Evolutionary conservation across 2,329 filamentous ascomycete species (phyloP).

Genomic region (Cytospora schulzeri): DNA sequence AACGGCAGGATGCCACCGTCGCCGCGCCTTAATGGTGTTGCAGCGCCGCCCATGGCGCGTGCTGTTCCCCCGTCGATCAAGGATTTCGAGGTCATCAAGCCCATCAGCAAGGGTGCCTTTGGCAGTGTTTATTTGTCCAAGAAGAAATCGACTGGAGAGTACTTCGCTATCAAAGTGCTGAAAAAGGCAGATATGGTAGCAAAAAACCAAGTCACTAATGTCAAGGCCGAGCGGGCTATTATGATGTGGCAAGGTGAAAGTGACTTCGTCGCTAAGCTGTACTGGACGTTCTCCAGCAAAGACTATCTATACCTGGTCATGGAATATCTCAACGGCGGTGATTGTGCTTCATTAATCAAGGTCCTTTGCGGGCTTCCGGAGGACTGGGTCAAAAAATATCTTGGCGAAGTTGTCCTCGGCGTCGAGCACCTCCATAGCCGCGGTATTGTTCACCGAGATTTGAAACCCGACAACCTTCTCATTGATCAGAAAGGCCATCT

Average conservation of each 20-base stretch:
- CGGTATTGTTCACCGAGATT: constrained; percentile 92
- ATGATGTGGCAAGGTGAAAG: constrained; percentile 99
- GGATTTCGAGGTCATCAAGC: constrained; percentile 99
- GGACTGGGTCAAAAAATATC: constrained; percentile 97
- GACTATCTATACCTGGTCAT: constrained; percentile 98
- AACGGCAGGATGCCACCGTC: constrained; percentile 73
- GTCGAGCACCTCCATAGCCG: constrained; percentile 93
- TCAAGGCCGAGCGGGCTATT: constrained; percentile 96
- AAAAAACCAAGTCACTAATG: constrained; percentile 98
- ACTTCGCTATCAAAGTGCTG: constrained; percentile 96
- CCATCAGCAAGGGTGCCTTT: constrained; percentile 98
- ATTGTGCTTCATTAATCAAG: constrained; percentile 96
- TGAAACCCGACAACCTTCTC: constrained; percentile 95
- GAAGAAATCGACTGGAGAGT: constrained; percentile 97
- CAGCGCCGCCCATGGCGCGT: constrained; percentile 78
- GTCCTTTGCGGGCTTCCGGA: constrained; percentile 88
- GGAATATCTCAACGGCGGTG: constrained; percentile 97
- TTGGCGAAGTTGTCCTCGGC: constrained; percentile 94
- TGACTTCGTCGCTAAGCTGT: constrained; percentile 97
- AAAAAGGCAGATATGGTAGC: constrained; percentile 99
- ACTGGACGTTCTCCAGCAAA: constrained; percentile 99
- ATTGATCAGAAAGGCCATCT: constrained; percentile 97
- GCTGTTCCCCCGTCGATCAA: constrained; percentile 96
- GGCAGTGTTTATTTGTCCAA: constrained; percentile 97
- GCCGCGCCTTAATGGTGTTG: constrained; percentile 75